phyloP scores from a whole-genome alignment of 331 rosid genomes.

The Malus hybrid region DNA sequence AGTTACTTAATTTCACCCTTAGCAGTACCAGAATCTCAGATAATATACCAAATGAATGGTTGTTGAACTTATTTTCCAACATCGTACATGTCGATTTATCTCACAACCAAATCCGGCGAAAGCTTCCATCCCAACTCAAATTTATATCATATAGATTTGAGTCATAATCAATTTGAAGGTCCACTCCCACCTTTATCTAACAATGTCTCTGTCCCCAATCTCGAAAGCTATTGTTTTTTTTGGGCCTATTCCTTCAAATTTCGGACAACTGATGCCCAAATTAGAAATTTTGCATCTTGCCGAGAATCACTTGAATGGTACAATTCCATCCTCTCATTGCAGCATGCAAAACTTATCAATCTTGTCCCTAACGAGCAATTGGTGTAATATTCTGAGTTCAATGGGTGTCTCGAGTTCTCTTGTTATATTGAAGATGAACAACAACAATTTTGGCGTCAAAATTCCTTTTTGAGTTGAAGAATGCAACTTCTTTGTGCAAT shows the following conservation, averaged over 20 bases:
- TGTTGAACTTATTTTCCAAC: not conserved
- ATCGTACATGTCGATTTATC: not conserved
- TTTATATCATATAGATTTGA: conserved; percentile 9
- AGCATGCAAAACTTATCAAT: not conserved
- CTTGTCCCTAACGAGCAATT: conserved; percentile 6
- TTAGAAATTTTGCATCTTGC: not conserved
- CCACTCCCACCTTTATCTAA: conserved; percentile 15
- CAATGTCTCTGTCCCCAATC: not conserved
- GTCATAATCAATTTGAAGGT: conserved; percentile 10
- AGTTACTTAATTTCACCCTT: not conserved
- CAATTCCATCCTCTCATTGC: conserved; percentile 6
- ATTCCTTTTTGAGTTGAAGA: conserved; percentile 1
- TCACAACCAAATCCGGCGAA: conserved; percentile 4
- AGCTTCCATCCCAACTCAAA: not conserved
- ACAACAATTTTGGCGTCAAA: conserved; percentile 3
- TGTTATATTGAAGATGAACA: conserved; percentile 3
- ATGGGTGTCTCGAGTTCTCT: not conserved
- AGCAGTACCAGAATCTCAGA: not conserved
- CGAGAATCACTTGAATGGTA: conserved; percentile 6
- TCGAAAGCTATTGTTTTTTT: not conserved
- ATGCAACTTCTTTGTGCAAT: not conserved
- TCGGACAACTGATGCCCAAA: conserved; percentile 8
- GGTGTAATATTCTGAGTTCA: not conserved
- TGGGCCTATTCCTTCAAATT: not conserved
- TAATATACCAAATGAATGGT: conserved; percentile 7